Evolutionary conservation across 2,329 filamentous ascomycete genomes (phyloP), one percentile per base, ranked within the genome.

Genomic region (Alternaria sp.): DNA sequence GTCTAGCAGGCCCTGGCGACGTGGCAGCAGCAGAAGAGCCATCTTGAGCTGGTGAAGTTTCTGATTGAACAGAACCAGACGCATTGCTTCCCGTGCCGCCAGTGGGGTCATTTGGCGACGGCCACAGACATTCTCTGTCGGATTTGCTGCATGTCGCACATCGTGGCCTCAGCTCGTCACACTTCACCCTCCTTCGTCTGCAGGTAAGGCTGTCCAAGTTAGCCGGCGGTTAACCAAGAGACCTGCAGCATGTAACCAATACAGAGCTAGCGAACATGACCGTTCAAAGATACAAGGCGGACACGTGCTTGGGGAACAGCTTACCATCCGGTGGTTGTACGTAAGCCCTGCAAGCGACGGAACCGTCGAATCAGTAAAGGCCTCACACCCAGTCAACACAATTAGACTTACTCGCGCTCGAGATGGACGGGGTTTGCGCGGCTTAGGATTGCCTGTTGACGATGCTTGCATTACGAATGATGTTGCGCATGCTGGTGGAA

Each of bases 181-280:
- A 85, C 73, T 85, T 85, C 68, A 84, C 82, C 61, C 84, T 80
- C 57, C 83, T 74, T 59, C 78, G 78, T 50, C 81, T 80, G 66
- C 82, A 84, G 14, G 80, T 82, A 45, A 81, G 70, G 63, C 80
- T 82, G 56, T 27, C 30, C 20, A 20, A 12, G 60, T 70, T 57
- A 72, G 70, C 59, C 43, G 16, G 8, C 32, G 36, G 22, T 38
- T 9, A 30, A 50, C 32, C 16, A 28, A 1, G 14, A 28, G 20
- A 18, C 6, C 12, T 46, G 40, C 14, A 27, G 22, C 18, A 16
- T 45, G 20, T 1, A 40, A 3, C 32, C 63, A 9, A 25, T 54
- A 25, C 22, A 28, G 9, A 18, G 50, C 20, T 57, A 36, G 46
- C 20, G 20, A 38, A n/a, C 18, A 25, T 38, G 3, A n/a, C 20